Percentiles rank a stretch among this genome's conserved stretches.
These are phyloP conservation scores for Davidsoniella neocaledoniae DNA, from an alignment of 2,329 filamentous ascomycete genomes.

Conservation along the genomic window DNA sequence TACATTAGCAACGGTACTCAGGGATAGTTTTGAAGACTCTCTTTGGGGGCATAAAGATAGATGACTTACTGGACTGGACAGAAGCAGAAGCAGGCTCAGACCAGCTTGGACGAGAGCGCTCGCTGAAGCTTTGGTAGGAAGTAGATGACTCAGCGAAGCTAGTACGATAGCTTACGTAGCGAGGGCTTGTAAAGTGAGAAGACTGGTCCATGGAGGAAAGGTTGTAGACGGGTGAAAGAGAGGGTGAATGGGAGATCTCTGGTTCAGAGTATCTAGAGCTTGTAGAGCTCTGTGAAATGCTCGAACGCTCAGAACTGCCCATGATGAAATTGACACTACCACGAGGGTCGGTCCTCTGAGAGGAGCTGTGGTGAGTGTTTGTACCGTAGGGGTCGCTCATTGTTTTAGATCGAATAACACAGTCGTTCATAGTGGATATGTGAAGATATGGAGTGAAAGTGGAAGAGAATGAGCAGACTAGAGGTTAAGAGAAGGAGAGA, in stretches of 20 bases:
- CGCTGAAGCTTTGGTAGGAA: not conserved
- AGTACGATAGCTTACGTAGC: not conserved
- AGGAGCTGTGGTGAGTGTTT: not conserved
- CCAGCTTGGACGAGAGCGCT: not conserved
- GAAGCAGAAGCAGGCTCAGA: not conserved
- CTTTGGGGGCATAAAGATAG: not conserved
- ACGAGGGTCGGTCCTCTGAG: not conserved
- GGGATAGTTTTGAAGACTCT: no score
- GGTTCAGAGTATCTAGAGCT: no score
- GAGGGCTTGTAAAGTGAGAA: not conserved
- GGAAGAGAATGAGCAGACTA: no score
- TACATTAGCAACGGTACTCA: no score
- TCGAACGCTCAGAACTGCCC: not conserved
- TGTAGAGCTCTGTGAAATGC: not conserved
- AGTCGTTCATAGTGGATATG: not conserved
- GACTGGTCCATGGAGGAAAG: slow-evolving; percentile 1
- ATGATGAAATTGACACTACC: slow-evolving; percentile 5
- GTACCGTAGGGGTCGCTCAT: not conserved
- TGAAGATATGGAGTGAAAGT: not conserved
- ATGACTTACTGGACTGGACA: not conserved
- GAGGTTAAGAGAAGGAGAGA: no score
- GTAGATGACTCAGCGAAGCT: not conserved
- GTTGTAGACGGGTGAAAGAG: slow-evolving; percentile 3
- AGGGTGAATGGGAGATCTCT: not conserved
- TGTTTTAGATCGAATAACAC: no score